A percentile compares a stretch with the other conserved stretches of the same genome.
phyloP scores from a whole-genome alignment of 345 rosid genomes.

The Eucalyptus victrix region DNA sequence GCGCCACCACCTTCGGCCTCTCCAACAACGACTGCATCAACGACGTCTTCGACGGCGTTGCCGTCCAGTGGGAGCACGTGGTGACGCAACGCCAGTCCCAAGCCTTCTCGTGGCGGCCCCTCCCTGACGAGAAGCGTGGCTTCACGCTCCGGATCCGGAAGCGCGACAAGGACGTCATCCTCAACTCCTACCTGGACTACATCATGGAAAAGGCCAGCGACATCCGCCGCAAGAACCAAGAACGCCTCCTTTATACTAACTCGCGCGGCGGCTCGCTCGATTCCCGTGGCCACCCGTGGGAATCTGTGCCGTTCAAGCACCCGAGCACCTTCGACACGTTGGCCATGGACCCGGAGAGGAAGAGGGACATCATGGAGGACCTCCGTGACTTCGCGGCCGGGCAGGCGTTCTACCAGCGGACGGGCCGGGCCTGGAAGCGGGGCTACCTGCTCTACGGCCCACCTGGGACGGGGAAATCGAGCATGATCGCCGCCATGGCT shows the following conservation, averaged over 20 bases:
- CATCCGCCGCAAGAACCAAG: slow-evolving; percentile 57
- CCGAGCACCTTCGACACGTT: slow-evolving; percentile 82
- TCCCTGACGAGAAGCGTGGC: slow-evolving; percentile 86
- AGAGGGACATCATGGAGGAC: slow-evolving; percentile 59
- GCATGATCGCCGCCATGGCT: not conserved
- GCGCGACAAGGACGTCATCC: slow-evolving; percentile 46
- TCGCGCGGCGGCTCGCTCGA: slow-evolving; percentile 36
- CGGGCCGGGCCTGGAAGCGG: slow-evolving; percentile 30
- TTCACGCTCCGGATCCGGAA: slow-evolving; percentile 68
- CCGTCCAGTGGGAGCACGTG: slow-evolving; percentile 81
- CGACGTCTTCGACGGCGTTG: slow-evolving; percentile 51
- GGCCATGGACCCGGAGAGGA: slow-evolving; percentile 69
- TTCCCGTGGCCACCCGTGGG: slow-evolving; percentile 41
- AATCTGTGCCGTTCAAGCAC: slow-evolving; percentile 14
- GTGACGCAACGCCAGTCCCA: slow-evolving; percentile 64
- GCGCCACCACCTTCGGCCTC: not conserved
- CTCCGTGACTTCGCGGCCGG: not conserved
- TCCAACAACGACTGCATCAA: slow-evolving; percentile 70
- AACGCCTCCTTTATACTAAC: slow-evolving; percentile 59
- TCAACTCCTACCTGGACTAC: slow-evolving; percentile 54
- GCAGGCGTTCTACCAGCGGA: not conserved
- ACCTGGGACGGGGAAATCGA: not conserved
- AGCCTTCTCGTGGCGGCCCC: slow-evolving; percentile 74
- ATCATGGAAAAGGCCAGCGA: slow-evolving; percentile 56
- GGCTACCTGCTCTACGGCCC: not conserved